Conservation (phyloP, 129 eudicot genomes). For the Dittrichia graveolens region DNA sequence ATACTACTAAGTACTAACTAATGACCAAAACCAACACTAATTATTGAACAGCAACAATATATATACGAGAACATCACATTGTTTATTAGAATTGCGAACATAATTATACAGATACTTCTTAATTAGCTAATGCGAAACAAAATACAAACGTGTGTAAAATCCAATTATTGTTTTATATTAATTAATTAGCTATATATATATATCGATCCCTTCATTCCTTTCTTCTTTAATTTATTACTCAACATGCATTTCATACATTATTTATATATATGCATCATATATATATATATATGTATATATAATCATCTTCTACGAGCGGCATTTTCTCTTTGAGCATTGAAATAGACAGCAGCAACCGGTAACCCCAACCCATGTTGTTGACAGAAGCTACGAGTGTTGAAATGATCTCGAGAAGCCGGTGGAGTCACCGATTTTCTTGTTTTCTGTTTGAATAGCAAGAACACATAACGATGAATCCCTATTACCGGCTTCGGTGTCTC, state of each 20-base stretch:
- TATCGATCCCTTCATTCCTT: not conserved
- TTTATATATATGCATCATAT: slow-evolving; percentile 17
- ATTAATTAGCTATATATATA: not conserved
- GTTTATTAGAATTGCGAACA: slow-evolving; percentile 21
- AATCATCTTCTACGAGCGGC: slow-evolving; percentile 80
- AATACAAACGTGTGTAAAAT: not conserved
- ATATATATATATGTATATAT: no score
- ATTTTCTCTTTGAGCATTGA: slow-evolving; percentile 94
- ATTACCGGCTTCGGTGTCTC: slow-evolving; percentile 88
- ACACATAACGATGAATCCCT: slow-evolving; percentile 85
- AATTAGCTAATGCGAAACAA: slow-evolving; percentile 7
- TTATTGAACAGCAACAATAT: not conserved
- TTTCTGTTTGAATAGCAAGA: slow-evolving; percentile 73
- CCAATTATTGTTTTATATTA: slow-evolving; percentile 16
- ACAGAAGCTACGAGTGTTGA: slow-evolving; percentile 73
- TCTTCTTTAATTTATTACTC: not conserved
- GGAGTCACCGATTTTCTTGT: slow-evolving; percentile 68
- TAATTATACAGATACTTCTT: slow-evolving; percentile 24
- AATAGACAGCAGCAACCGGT: slow-evolving; percentile 86
- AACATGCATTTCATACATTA: slow-evolving; percentile 1
- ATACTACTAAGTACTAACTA: no score
- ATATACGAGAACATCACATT: not conserved
- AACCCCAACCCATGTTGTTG: slow-evolving; percentile 66
- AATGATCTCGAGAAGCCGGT: slow-evolving; percentile 69
- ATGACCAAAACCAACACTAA: not conserved